Evolutionary conservation across 176 grass and related monocot genomes (phyloP).

Genomic region (Phragmites australis): DNA sequence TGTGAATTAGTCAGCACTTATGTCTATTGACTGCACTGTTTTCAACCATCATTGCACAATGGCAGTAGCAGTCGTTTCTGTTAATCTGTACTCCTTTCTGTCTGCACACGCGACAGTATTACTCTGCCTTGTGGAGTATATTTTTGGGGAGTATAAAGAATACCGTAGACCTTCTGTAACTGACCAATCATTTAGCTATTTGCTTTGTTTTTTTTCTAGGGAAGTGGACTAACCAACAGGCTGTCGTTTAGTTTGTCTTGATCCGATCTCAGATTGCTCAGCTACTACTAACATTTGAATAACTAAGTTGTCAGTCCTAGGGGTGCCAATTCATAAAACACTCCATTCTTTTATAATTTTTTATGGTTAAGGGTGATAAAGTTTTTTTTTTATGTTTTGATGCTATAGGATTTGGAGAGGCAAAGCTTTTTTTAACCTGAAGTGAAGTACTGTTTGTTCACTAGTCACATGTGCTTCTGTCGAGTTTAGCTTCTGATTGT

Average conservation of each 20-base stretch:
- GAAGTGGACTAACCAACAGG: background rate
- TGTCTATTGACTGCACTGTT: background rate
- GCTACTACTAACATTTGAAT: background rate
- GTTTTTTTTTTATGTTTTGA: background rate
- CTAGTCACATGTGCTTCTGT: no score
- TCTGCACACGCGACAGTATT: background rate
- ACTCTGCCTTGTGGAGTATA: background rate
- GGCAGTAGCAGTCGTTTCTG: background rate
- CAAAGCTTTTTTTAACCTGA: no score
- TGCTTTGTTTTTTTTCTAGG: background rate
- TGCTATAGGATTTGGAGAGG: background rate
- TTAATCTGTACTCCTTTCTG: background rate
- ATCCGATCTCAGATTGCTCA: slow-evolving; percentile 12
- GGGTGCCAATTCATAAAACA: background rate
- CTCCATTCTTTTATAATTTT: background rate
- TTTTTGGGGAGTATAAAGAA: background rate
- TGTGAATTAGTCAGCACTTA: background rate
- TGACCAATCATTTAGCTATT: background rate
- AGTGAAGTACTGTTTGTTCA: no score
- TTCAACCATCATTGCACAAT: background rate
- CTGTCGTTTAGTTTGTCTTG: background rate
- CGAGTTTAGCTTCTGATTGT: background rate
- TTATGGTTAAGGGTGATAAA: background rate
- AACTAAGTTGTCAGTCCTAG: background rate
- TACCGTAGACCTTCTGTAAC: background rate